Evolutionary conservation across 2,329 filamentous ascomycete genomes (phyloP).

Genomic region (Curvularia sp.): DNA sequence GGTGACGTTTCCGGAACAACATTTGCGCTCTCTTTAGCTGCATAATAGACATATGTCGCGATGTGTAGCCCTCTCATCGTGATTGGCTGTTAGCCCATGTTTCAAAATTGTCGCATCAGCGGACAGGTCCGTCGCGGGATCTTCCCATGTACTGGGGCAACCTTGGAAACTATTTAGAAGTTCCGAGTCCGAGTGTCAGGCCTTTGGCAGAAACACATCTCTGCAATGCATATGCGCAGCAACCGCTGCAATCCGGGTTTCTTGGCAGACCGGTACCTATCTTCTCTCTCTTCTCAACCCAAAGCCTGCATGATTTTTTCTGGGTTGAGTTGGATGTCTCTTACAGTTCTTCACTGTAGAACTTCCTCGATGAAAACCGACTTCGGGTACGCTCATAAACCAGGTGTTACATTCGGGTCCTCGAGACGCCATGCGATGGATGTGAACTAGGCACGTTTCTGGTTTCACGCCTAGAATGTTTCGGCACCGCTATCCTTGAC

Average conservation of each 20-base stretch:
- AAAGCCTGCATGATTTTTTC: background rate
- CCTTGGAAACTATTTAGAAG: slow-evolving; percentile 4
- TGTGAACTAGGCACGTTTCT: slow-evolving; percentile 14
- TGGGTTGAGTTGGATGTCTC: background rate
- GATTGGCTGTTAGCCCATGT: slow-evolving; percentile 9
- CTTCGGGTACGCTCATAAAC: background rate
- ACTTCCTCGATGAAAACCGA: background rate
- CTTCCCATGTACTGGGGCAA: slow-evolving; percentile 11
- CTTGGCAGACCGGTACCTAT: background rate
- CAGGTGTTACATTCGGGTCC: background rate
- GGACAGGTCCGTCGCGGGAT: slow-evolving; percentile 12
- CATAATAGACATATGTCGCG: background rate
- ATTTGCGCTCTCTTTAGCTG: background rate
- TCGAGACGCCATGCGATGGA: slow-evolving; percentile 6
- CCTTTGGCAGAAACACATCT: background rate
- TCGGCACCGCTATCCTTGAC: slow-evolving; percentile 21
- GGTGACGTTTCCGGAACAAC: background rate
- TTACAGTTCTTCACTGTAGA: too few species aligned
- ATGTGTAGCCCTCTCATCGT: background rate
- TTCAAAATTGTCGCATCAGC: slow-evolving; percentile 21
- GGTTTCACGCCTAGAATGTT: slow-evolving; percentile 36
- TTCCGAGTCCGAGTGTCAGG: slow-evolving; percentile 1
- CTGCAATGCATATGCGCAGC: background rate
- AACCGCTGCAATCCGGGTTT: background rate
- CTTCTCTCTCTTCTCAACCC: too few species aligned